Evolutionary conservation across 2,329 filamentous ascomycete species (phyloP), one percentile per base, ranked within the genome.

Genomic region (Neofusicoccum laricinum): DNA sequence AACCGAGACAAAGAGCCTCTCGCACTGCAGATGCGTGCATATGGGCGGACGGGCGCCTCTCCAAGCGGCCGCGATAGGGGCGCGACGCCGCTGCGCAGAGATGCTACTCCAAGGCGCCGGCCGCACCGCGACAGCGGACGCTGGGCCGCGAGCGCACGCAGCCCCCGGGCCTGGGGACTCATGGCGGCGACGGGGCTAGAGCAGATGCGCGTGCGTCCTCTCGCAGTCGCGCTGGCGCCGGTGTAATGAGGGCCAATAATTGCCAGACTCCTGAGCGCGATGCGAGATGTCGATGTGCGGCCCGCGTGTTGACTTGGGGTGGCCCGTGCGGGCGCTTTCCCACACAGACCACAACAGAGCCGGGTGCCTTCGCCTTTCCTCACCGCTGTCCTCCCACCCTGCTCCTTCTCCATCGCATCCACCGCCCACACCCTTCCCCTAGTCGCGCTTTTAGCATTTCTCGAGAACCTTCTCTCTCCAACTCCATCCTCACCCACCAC

Each of bases 311-410:
- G 49, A 53, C 32, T 38, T 38, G 8, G 41, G 25, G 4, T 43
- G 55, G 55, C 12, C 55, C 55, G 25, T 19, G 40, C 25, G 55
- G 40, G 55, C 53, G 38, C 53, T 32, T 58, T 25, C 53, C 53
- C 55, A 59, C 55, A 59, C 55, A 46, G 55, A 59, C 55, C 55
- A 59, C 55, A 59, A 59, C 55, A 61, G 58, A 50, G 45, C 43
- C 25, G 32, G 57, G 36, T 41, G 53, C 53, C 46, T 41, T 58
- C 50, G 40, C 50, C 40, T 57, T 57, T 40, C 61, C 50, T 46
- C 41, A 64, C 61, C 61, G 49, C 61, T 45, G 34, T 51, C 58
- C 43, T 61, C 58, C 34, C 41, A 40, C 38, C 30, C 51, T 58
- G 41, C 51, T 58, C 62, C 51, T 64, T 57, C 51, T 58, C 51